Evolutionary conservation across 2,329 filamentous ascomycete species (phyloP).

Genomic region (Aspergillus persii): DNA sequence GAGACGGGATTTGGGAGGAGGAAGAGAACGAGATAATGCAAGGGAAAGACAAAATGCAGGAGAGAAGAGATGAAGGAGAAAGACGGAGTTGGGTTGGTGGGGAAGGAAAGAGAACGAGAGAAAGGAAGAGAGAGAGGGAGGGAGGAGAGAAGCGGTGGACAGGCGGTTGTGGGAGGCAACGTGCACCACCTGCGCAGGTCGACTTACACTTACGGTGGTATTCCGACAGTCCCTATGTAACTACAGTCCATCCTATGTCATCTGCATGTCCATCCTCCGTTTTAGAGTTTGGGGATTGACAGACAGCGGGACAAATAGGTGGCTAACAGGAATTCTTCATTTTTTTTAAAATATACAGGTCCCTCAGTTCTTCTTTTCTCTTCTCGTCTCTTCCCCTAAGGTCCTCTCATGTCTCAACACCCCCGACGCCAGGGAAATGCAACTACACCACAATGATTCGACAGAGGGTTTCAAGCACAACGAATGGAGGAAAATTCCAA

Average conservation of each 20-base stretch:
- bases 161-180: constrained; percentile 39
- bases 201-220: too few relatives aligned
- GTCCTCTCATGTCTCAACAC: constrained; percentile 5
- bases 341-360: not conserved
- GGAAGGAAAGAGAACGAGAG: constrained; percentile 15
- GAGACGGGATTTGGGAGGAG: not conserved
- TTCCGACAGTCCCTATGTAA: too few relatives aligned
- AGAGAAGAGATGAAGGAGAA: constrained; percentile 12
- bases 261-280: not conserved
- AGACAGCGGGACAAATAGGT: too few relatives aligned
- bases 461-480: constrained; percentile 6
- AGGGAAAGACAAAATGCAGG: constrained; percentile 13
- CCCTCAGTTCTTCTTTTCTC: not conserved
- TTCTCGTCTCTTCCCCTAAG: too few relatives aligned
- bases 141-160: constrained; percentile 34
- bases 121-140: constrained; percentile 7
- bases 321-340: too few relatives aligned
- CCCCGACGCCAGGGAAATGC: constrained; percentile 22
- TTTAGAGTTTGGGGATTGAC: not conserved
- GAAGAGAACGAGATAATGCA: constrained; percentile 8
- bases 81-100: constrained; percentile 4
- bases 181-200: constrained; percentile 10
- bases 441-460: constrained; percentile 1
- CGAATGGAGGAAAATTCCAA: not conserved
- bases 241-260: not conserved